Evolutionary conservation across 257 asterid genomes (phyloP).

Genomic region (Solanum lycopersicoides): DNA sequence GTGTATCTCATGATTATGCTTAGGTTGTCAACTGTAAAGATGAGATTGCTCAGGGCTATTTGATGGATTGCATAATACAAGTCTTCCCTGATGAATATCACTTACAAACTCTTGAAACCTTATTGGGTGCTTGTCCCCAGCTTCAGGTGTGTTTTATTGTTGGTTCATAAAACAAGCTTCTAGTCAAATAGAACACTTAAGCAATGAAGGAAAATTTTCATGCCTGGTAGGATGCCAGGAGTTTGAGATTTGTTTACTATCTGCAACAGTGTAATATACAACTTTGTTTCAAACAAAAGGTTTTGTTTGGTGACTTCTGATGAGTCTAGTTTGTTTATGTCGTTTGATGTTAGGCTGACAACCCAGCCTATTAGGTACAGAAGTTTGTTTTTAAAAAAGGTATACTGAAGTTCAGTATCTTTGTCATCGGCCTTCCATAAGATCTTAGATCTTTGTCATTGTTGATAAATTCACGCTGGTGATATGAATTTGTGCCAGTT

Average conservation of each 20-base stretch:
- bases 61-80: slow-evolving; percentile 99
- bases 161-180: neutral
- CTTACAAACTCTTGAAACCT: slow-evolving; percentile 90
- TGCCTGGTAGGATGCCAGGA: neutral
- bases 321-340: neutral
- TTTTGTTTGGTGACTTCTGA: neutral
- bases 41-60: slow-evolving; percentile 86
- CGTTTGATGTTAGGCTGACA: neutral
- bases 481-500: neutral
- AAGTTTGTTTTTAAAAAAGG: neutral
- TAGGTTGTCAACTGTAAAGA: slow-evolving; percentile 99
- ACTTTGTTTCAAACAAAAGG: neutral
- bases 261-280: neutral
- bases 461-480: neutral
- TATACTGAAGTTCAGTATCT: neutral
- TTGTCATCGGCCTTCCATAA: neutral
- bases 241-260: neutral
- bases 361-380: neutral
- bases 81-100: slow-evolving; percentile 98
- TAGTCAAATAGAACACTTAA: neutral
- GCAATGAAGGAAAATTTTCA: neutral
- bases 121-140: slow-evolving; percentile 95
- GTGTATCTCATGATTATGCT: neutral
- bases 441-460: neutral
- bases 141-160: slow-evolving; percentile 58